Evolutionary conservation across 495 filamentous ascomycete species (phyloP).

Genomic region (Usnea hakonensis): DNA sequence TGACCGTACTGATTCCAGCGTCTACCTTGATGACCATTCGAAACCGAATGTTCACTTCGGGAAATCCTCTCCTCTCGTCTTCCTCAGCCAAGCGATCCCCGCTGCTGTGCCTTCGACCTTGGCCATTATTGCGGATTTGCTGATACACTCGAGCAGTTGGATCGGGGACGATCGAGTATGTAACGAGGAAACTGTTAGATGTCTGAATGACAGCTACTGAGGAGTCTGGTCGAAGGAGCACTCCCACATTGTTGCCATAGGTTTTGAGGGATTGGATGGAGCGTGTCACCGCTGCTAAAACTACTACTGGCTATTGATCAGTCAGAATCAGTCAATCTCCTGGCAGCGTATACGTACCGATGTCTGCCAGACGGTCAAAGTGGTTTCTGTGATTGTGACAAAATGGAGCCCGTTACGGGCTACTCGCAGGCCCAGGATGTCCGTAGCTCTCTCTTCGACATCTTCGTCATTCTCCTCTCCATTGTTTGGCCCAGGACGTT

Average conservation of each 20-base stretch:
- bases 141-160: slow-evolving; percentile 75
- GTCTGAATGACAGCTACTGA: slow-evolving; percentile 91
- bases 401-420: slow-evolving; percentile 82
- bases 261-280: slow-evolving; percentile 67
- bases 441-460: slow-evolving; percentile 18
- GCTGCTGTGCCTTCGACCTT: slow-evolving; percentile 62
- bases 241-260: slow-evolving; percentile 76
- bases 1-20: slow-evolving; percentile 78
- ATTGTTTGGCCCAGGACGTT: slow-evolving; percentile 30
- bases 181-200: slow-evolving; percentile 78
- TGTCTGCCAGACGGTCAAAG: slow-evolving; percentile 89
- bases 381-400: slow-evolving; percentile 74
- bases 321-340: slow-evolving; percentile 28
- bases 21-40: slow-evolving; percentile 98
- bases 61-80: slow-evolving; percentile 68
- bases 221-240: slow-evolving; percentile 85
- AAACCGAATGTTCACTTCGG: slow-evolving; percentile 82
- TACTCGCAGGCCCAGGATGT: slow-evolving; percentile 66
- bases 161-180: slow-evolving; percentile 85
- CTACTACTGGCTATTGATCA: slow-evolving; percentile 66
- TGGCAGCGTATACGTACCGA: slow-evolving; percentile 53
- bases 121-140: slow-evolving; percentile 62
- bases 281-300: slow-evolving; percentile 75
- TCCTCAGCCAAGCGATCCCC: slow-evolving; percentile 48
- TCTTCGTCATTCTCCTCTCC: slow-evolving; percentile 32